phyloP scores from a whole-genome alignment of 345 rosid genomes.

The Linum usitatissimum region DNA sequence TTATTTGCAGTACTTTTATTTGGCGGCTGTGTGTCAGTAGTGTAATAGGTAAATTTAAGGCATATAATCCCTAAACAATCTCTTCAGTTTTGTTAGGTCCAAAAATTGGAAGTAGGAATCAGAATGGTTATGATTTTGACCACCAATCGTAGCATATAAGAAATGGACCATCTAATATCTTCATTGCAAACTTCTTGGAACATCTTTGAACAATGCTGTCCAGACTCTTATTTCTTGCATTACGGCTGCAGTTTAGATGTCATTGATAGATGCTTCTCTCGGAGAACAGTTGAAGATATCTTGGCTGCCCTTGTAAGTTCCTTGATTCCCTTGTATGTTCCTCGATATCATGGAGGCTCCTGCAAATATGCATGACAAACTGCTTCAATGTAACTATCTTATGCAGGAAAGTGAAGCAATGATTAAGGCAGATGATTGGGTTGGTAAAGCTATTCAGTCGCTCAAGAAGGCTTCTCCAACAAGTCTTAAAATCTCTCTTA shows the following conservation, averaged over 20 bases:
- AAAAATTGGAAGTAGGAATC: neutral
- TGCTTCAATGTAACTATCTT: slow-evolving; percentile 6
- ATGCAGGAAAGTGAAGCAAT: slow-evolving; percentile 49
- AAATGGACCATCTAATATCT: neutral
- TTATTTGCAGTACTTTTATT: neutral
- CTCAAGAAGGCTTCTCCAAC: slow-evolving; percentile 75
- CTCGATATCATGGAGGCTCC: neutral
- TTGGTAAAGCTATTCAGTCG: slow-evolving; percentile 33
- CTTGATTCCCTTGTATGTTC: neutral
- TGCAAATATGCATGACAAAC: neutral
- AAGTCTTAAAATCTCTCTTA: slow-evolving; percentile 76
- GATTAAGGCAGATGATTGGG: slow-evolving; percentile 41
- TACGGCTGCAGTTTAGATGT: slow-evolving; percentile 51
- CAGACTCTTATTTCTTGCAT: neutral
- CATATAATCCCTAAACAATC: neutral
- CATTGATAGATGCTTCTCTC: slow-evolving; percentile 64
- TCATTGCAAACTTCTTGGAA: neutral
- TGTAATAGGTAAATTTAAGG: too few species aligned
- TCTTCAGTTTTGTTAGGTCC: neutral
- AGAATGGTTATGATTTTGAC: neutral
- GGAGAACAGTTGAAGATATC: slow-evolving; percentile 68
- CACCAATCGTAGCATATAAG: neutral
- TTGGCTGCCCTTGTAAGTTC: slow-evolving; percentile 66
- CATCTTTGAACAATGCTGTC: neutral
- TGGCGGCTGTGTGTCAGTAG: neutral